A percentile compares a stretch with the other conserved stretches of the same genome.
phyloP scores from a whole-genome alignment of 2,329 filamentous ascomycete species.

The Cladorrhinum sp. region DNA sequence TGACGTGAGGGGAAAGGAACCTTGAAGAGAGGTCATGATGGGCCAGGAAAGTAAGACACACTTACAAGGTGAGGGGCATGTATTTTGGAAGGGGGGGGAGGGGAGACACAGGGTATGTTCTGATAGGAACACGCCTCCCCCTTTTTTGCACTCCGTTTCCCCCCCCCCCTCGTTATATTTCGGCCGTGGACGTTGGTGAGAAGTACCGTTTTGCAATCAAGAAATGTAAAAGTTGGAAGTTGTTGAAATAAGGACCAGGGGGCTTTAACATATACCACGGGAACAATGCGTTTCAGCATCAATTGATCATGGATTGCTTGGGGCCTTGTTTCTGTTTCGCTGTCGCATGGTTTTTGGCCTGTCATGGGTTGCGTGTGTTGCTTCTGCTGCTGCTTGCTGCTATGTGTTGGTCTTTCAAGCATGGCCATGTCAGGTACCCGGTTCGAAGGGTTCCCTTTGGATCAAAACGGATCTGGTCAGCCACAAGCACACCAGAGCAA shows the following conservation, averaged over 20 bases:
- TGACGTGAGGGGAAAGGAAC: no score
- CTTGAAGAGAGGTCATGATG: background rate
- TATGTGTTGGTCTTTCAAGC: background rate
- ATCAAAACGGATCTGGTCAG: background rate
- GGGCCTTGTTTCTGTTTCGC: no score
- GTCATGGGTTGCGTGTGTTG: background rate
- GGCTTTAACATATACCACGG: background rate
- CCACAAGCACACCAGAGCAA: background rate
- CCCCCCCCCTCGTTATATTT: background rate
- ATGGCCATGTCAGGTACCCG: constrained; percentile 9
- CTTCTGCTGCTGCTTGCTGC: background rate
- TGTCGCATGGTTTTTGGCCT: background rate
- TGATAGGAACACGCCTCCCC: constrained; percentile 6
- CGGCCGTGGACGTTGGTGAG: background rate
- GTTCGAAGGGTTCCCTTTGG: no score
- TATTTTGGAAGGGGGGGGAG: no score
- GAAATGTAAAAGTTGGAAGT: background rate
- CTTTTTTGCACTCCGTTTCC: background rate
- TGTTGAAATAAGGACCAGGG: background rate
- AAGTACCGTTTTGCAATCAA: background rate
- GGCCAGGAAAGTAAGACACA: background rate
- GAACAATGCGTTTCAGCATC: no score
- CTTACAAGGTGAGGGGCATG: background rate
- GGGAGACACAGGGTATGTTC: background rate
- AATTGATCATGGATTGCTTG: no score